These are phyloP conservation scores for Tolypocladium nubicola DNA, from an alignment of 2,329 filamentous ascomycete species.

Conservation along the genomic window DNA sequence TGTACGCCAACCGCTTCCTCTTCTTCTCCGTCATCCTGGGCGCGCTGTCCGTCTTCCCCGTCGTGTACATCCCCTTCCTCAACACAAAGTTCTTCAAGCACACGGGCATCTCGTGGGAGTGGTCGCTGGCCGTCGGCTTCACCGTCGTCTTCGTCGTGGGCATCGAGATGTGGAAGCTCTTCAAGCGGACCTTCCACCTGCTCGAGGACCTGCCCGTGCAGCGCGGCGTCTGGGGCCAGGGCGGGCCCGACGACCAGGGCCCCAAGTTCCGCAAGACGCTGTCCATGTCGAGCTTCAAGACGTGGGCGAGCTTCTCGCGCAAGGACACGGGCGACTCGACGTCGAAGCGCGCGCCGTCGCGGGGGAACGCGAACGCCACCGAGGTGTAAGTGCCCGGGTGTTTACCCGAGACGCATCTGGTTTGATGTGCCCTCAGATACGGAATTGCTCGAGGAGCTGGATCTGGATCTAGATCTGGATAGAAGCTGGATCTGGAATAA, in stretches of 20 bases:
- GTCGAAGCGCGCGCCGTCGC: constrained; percentile 14
- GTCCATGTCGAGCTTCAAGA: constrained; percentile 41
- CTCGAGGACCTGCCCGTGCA: constrained; percentile 42
- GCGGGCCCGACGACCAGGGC: constrained; percentile 34
- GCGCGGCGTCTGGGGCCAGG: constrained; percentile 41
- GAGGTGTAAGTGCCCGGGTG: background rate
- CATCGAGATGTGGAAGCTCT: constrained; percentile 62
- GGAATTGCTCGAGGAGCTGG: too few relatives aligned
- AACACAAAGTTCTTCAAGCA: constrained; percentile 67
- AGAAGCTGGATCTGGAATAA: too few relatives aligned
- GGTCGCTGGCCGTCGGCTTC: constrained; percentile 56
- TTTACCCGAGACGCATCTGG: too few relatives aligned
- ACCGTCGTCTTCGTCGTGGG: constrained; percentile 54
- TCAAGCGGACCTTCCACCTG: constrained; percentile 46
- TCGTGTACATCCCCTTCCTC: constrained; percentile 62
- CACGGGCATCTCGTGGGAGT: constrained; percentile 62
- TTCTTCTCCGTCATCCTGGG: constrained; percentile 56
- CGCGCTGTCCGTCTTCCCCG: constrained; percentile 51
- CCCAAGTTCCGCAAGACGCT: constrained; percentile 35
- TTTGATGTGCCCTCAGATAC: too few relatives aligned
- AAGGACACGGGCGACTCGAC: constrained; percentile 29
- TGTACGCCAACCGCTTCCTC: constrained; percentile 61
- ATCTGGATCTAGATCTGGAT: too few relatives aligned
- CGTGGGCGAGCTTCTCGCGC: constrained; percentile 31
- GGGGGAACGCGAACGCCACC: constrained; percentile 3